These are phyloP conservation scores for Melocanna baccifera DNA, from an alignment of 176 grass and related monocot species.

Conservation along the genomic window DNA sequence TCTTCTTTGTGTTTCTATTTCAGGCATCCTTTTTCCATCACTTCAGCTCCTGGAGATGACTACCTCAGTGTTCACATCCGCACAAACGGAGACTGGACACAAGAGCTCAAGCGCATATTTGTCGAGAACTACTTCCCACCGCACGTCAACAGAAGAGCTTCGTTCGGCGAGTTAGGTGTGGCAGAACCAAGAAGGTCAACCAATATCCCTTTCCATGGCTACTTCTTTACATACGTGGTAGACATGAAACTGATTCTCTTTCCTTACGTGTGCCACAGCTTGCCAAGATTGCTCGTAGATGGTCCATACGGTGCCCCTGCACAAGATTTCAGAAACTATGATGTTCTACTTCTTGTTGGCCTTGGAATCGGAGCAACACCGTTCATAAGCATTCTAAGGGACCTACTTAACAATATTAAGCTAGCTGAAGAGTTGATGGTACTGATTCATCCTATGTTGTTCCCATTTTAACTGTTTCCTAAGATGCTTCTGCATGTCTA, in stretches of 20 bases:
- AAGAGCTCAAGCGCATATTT: conserved; percentile 92
- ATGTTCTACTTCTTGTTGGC: conserved; percentile 91
- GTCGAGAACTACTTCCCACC: conserved; percentile 78
- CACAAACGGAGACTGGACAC: conserved; percentile 91
- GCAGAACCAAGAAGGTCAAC: conserved; percentile 72
- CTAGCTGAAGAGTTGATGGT: conserved; percentile 95
- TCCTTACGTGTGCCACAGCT: conserved; percentile 38
- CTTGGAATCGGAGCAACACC: conserved; percentile 93
- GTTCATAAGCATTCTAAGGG: conserved; percentile 93
- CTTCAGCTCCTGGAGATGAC: conserved; percentile 93
- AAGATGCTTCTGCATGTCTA: background rate
- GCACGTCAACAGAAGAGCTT: conserved; percentile 56
- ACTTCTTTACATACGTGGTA: background rate
- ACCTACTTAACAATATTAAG: conserved; percentile 97
- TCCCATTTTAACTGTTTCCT: background rate
- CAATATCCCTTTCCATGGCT: background rate
- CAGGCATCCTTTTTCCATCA: conserved; percentile 99
- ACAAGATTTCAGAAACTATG: conserved; percentile 94
- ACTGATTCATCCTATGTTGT: background rate
- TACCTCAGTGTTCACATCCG: conserved; percentile 95
- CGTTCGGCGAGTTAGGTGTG: conserved; percentile 56
- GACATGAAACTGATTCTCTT: conserved; percentile 25
- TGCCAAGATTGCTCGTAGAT: conserved; percentile 87
- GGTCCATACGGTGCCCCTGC: conserved; percentile 92
- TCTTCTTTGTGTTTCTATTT: background rate